These are phyloP conservation scores for Ichthyophthirius multifiliis DNA, from an alignment of 169 alveolate genomes.

Conservation along the genomic window DNA sequence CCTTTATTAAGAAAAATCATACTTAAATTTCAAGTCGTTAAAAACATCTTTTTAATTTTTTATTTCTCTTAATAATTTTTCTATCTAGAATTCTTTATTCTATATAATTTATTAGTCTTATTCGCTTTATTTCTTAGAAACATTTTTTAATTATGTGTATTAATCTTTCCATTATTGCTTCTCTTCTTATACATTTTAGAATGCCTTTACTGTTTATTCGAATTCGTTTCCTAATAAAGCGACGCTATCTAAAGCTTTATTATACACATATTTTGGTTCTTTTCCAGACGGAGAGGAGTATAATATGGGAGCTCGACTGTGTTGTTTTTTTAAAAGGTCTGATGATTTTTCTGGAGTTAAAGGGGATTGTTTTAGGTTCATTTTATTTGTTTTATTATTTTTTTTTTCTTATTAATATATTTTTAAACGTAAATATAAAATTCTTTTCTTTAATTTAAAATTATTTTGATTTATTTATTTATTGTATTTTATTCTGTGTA, in stretches of 20 bases:
- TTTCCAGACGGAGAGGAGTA: no score
- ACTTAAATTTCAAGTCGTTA: background rate
- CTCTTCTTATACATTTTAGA: background rate
- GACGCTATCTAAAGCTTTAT: conserved; percentile 8
- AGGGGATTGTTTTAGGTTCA: no score
- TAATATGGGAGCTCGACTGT: no score
- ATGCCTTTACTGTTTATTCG: background rate
- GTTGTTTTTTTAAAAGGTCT: no score
- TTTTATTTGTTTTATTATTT: no score
- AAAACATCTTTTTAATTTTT: background rate
- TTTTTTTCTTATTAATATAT: no score
- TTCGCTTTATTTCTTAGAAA: background rate
- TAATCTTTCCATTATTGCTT: background rate
- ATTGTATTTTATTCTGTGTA: no score
- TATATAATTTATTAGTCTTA: background rate
- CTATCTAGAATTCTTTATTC: background rate
- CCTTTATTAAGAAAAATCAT: background rate
- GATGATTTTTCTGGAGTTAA: no score
- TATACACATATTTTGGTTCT: no score
- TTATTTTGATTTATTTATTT: no score
- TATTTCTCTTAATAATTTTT: background rate
- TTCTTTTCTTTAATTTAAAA: no score
- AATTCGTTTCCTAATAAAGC: conserved; percentile 4
- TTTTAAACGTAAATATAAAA: no score
- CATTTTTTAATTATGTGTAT: background rate